phyloP scores from a whole-genome alignment of 2,329 filamentous ascomycete species.

The Botryotinia convoluta region DNA sequence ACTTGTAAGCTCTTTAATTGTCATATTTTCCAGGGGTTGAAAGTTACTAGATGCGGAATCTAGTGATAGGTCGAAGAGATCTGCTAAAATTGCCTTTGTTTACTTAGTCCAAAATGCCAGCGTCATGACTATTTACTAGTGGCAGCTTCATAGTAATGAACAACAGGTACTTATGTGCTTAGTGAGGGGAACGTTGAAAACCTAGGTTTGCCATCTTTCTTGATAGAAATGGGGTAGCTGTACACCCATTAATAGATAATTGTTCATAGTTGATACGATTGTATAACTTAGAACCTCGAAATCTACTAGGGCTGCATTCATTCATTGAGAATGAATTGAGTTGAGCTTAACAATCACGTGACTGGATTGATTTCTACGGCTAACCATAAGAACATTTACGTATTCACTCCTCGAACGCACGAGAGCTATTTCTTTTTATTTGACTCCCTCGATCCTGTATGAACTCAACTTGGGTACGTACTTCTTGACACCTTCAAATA shows the following conservation, averaged over 20 bases:
- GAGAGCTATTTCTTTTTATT: not conserved
- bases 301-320: not conserved
- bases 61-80: not conserved
- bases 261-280: not conserved
- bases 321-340: not conserved
- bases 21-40: not conserved
- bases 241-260: not conserved
- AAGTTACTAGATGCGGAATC: not conserved
- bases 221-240: not conserved
- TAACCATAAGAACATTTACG: not conserved
- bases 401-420: not conserved
- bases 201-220: not conserved
- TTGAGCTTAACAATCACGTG: not conserved
- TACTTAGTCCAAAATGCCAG: not conserved
- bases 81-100: not conserved
- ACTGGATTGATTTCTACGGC: not conserved
- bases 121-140: constrained; percentile 1
- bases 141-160: not conserved
- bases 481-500: not conserved
- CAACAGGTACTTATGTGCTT: not conserved
- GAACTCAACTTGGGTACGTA: not conserved
- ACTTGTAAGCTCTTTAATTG: not conserved
- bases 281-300: not conserved
- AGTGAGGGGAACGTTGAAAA: not conserved
- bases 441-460: not conserved